Evolutionary conservation across 768 basidiomycete species (phyloP).

Genomic region (Tulasnella sp.): DNA sequence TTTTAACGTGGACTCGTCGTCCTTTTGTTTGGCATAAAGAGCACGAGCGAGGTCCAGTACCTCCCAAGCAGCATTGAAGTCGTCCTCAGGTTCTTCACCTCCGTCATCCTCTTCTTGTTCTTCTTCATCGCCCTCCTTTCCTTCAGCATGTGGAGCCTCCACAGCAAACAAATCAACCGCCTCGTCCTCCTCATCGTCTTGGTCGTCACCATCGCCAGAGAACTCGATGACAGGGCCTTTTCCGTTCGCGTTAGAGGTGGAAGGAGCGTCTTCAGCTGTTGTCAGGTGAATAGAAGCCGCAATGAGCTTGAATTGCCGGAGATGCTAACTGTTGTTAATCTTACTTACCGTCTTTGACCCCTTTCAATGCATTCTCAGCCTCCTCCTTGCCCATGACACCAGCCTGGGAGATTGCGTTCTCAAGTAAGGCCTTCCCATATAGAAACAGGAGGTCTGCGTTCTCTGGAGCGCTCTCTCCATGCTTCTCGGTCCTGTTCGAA

Average conservation of each 20-base stretch:
- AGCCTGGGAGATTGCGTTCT: conserved; percentile 78
- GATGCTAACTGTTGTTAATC: too few relatives aligned
- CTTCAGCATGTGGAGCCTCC: conserved; percentile 29
- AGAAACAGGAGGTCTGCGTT: conserved; percentile 80
- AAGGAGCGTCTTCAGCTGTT: conserved; percentile 1
- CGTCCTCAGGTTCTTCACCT: conserved; percentile 82
- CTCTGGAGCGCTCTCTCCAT: conserved; percentile 72
- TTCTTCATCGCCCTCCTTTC: conserved; percentile 35
- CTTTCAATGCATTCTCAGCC: conserved; percentile 38
- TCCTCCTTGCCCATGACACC: conserved; percentile 87
- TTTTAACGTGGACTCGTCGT: conserved; percentile 55
- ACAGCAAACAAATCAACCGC: conserved; percentile 56
- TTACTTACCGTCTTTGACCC: conserved; percentile 21
- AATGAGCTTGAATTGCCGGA: too few relatives aligned
- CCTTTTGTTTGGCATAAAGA: conserved; percentile 61
- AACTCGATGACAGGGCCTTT: conserved; percentile 42
- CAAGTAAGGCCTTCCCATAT: conserved; percentile 87
- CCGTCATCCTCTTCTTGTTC: conserved; percentile 51
- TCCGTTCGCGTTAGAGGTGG: conserved; percentile 9
- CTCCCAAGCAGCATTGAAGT: conserved; percentile 97
- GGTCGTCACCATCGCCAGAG: conserved; percentile 60
- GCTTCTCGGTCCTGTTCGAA: conserved; percentile 49
- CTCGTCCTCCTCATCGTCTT: conserved; percentile 43
- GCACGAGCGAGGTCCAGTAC: conserved; percentile 88
- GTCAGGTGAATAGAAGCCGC: too few relatives aligned